These are phyloP conservation scores for Aspergillus brasiliensis DNA, from an alignment of 2,329 filamentous ascomycete species.

Conservation along the genomic window DNA sequence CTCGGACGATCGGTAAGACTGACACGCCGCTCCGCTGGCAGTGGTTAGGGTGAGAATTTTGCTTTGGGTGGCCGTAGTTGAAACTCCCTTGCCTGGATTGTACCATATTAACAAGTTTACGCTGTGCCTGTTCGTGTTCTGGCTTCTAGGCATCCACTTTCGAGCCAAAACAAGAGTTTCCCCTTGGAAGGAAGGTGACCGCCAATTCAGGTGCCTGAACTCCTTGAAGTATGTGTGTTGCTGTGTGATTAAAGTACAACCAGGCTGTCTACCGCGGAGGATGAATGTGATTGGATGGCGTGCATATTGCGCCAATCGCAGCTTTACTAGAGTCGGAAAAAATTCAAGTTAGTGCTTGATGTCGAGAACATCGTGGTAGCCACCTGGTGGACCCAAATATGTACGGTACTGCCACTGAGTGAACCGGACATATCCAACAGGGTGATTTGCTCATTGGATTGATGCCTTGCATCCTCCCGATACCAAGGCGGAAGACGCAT, in stretches of 20 bases:
- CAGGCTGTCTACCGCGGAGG: neutral
- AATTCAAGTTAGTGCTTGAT: neutral
- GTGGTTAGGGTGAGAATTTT: neutral
- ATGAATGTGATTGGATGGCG: neutral
- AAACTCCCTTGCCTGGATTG: neutral
- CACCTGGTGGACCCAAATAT: neutral
- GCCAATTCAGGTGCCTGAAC: neutral
- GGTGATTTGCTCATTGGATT: neutral
- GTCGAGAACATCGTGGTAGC: neutral
- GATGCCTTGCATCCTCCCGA: neutral
- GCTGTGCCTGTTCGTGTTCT: too few relatives aligned
- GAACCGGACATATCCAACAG: neutral
- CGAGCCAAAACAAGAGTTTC: neutral
- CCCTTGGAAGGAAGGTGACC: neutral
- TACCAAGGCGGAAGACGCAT: neutral
- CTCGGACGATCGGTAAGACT: neutral
- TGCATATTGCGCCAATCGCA: neutral
- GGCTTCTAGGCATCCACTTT: neutral
- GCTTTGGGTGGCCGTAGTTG: neutral
- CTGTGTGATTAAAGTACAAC: neutral
- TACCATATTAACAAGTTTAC: neutral
- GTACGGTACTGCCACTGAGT: neutral
- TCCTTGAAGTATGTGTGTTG: neutral
- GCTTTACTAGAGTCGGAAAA: neutral
- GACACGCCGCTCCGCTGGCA: neutral